Evolutionary conservation across 164 flowering plant species (phyloP).

Genomic region (Platanus orientalis): DNA sequence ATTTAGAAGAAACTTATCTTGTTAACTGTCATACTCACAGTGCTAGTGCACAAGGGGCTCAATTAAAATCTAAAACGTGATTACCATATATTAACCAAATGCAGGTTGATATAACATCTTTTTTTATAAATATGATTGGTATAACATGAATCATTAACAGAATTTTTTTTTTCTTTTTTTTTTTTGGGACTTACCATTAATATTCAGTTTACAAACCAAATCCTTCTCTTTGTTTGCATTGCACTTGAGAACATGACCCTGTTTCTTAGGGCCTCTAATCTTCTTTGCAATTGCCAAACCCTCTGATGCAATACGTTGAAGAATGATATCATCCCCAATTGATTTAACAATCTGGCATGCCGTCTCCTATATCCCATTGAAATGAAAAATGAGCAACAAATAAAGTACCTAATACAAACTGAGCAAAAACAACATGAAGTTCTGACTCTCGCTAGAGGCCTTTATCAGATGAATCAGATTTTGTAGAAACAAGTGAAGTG

Average conservation of each 20-base stretch:
- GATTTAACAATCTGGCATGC: constrained; percentile 76
- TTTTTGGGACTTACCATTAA: constrained; percentile 35
- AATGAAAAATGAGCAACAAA: neutral
- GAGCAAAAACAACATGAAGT: constrained; percentile 11
- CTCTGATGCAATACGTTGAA: constrained; percentile 55
- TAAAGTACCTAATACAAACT: neutral
- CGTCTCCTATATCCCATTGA: constrained; percentile 49
- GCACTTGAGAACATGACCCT: constrained; percentile 19
- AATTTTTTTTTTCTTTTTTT: neutral
- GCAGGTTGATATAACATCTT: too few relatives aligned
- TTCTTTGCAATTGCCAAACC: constrained; percentile 61
- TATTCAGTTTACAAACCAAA: constrained; percentile 17
- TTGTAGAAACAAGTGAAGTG: neutral
- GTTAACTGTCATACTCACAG: too few relatives aligned
- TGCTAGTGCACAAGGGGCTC: too few relatives aligned
- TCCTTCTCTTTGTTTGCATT: constrained; percentile 30
- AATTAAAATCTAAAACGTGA: too few relatives aligned
- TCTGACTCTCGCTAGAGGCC: neutral
- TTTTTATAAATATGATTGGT: too few relatives aligned
- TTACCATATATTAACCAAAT: neutral
- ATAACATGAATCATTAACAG: neutral
- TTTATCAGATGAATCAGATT: neutral
- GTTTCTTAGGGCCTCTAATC: constrained; percentile 46
- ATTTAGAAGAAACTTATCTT: too few relatives aligned
- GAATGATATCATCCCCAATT: constrained; percentile 54